A percentile compares a stretch with the other conserved stretches of the same genome.
These are phyloP conservation scores for Diutina pseudorugosa DNA, from an alignment of 1,139 yeast genomes.

Conservation along the genomic window DNA sequence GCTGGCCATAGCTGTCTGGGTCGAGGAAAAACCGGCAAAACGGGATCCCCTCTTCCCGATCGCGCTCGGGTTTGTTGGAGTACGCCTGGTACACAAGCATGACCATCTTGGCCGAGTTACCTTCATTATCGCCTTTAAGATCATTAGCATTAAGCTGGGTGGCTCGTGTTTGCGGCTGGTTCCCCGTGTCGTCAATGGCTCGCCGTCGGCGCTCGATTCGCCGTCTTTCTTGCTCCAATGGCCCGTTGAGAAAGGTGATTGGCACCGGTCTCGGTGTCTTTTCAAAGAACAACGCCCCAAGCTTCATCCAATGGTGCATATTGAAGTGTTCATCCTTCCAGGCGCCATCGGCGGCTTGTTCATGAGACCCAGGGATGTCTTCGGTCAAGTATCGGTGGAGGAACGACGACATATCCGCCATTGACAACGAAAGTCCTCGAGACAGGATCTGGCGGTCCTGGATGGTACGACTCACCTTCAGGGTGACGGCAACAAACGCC, in stretches of 20 bases:
- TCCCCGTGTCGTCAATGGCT: constrained; percentile 30
- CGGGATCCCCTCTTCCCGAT: constrained; percentile 28
- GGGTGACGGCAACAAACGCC: constrained; percentile 26
- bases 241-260: constrained; percentile 58
- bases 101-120: constrained; percentile 52
- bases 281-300: constrained; percentile 44
- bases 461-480: constrained; percentile 38
- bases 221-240: constrained; percentile 52
- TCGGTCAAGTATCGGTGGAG: constrained; percentile 25
- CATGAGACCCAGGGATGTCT: constrained; percentile 8
- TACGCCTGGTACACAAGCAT: constrained; percentile 31
- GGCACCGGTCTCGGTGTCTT: constrained; percentile 37
- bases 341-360: constrained; percentile 8
- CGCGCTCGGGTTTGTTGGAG: constrained; percentile 17
- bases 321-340: constrained; percentile 17
- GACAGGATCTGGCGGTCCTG: constrained; percentile 46
- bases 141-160: constrained; percentile 38
- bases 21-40: constrained; percentile 59
- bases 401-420: constrained; percentile 32
- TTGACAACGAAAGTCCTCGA: constrained; percentile 34
- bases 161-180: constrained; percentile 36
- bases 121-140: constrained; percentile 33
- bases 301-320: constrained; percentile 42
- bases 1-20: constrained; percentile 65
- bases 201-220: constrained; percentile 23